Evolutionary conservation across 2,329 filamentous ascomycete genomes (phyloP).

Genomic region (Penicillium brevicompactum): DNA sequence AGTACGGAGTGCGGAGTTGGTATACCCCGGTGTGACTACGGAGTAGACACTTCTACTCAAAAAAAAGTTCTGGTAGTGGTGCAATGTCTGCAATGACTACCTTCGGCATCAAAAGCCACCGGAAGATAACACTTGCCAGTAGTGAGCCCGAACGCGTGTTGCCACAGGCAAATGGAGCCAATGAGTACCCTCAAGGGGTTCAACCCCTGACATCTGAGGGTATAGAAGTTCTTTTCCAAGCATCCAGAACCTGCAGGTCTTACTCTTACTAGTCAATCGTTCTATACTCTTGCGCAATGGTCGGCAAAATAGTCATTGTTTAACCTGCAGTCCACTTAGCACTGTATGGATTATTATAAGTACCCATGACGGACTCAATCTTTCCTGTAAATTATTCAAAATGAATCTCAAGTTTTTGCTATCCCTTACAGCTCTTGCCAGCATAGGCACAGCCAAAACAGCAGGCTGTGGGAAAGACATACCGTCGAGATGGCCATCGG

Average conservation of each 20-base stretch:
- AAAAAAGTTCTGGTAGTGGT: too few species aligned
- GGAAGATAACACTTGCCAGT: background rate
- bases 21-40: too few species aligned
- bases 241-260: background rate
- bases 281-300: background rate
- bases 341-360: background rate
- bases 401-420: conserved; percentile 10
- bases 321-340: background rate
- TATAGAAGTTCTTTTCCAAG: background rate
- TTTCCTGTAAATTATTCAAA: background rate
- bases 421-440: conserved; percentile 9
- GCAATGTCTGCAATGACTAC: background rate
- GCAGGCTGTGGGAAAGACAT: conserved; percentile 22
- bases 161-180: background rate
- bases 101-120: background rate
- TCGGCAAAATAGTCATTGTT: background rate
- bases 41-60: background rate
- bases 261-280: background rate
- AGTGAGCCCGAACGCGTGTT: background rate
- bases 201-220: background rate
- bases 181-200: background rate
- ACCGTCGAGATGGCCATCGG: conserved; percentile 18
- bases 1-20: too few species aligned
- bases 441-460: conserved; percentile 4
- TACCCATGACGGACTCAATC: background rate